Conservation (phyloP, 495 filamentous ascomycete species). For the Talaromyces trachyspermus region DNA sequence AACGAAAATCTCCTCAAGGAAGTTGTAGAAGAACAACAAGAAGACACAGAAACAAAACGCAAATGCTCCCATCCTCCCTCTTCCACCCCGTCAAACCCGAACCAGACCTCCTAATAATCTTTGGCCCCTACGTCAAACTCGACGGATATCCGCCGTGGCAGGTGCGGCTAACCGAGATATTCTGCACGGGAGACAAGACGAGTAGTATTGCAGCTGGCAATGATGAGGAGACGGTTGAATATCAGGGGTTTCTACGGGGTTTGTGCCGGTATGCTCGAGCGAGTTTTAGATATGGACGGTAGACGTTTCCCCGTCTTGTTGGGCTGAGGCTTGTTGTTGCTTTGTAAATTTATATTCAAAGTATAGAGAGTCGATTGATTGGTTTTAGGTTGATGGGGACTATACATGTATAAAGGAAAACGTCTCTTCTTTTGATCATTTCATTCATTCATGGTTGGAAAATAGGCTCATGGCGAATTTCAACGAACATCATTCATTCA, state of each 20-base stretch:
- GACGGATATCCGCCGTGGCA: conserved; percentile 97
- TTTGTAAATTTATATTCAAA: too few relatives aligned
- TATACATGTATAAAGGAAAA: too few relatives aligned
- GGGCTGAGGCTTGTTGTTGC: too few relatives aligned
- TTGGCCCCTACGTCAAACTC: conserved; percentile 70
- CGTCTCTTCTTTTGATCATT: too few relatives aligned
- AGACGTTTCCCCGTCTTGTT: too few relatives aligned
- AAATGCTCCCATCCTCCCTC: neutral
- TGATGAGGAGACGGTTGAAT: conserved; percentile 60
- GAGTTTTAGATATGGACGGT: conserved; percentile 84
- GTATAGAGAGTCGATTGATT: too few relatives aligned
- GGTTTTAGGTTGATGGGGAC: too few relatives aligned
- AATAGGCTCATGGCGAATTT: too few relatives aligned
- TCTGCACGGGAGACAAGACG: conserved; percentile 44
- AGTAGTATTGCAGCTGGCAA: conserved; percentile 25
- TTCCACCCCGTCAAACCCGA: conserved; percentile 41
- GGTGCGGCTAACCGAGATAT: conserved; percentile 89
- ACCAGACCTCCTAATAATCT: conserved; percentile 83
- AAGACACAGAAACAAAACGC: neutral
- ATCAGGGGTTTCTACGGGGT: conserved; percentile 83
- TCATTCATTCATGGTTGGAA: too few relatives aligned
- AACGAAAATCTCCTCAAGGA: too few relatives aligned
- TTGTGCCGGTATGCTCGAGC: conserved; percentile 79
- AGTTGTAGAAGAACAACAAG: too few relatives aligned
- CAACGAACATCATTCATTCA: too few relatives aligned